phyloP scores from a whole-genome alignment of 1,284 basidiomycete genomes.

The Hemileia vastatrix region DNA sequence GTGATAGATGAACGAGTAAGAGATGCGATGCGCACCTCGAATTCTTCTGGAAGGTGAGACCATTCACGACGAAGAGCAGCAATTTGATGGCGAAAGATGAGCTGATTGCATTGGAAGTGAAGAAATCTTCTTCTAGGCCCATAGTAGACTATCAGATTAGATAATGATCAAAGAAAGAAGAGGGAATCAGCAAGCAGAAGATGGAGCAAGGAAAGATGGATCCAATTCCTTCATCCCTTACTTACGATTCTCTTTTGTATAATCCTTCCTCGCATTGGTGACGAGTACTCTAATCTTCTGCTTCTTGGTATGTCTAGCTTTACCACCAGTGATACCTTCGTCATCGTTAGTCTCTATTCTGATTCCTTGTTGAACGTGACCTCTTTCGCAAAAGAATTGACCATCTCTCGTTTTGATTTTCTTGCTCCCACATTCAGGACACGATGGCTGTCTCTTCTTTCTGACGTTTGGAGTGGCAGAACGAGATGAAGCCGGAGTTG shows the following conservation, averaged over 20 bases:
- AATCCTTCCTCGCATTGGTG: conserved; percentile 9
- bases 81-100: no score
- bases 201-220: no score
- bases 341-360: conserved; percentile 29
- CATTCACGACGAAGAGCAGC: no score
- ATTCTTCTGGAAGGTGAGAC: no score
- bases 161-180: no score
- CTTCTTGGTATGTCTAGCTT: conserved; percentile 19
- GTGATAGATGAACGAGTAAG: neutral
- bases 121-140: no score
- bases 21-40: no score
- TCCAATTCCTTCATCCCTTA: neutral
- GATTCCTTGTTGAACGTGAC: conserved; percentile 31
- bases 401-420: conserved; percentile 29
- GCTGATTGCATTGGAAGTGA: no score
- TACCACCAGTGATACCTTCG: conserved; percentile 24
- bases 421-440: conserved; percentile 29
- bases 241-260: conserved; percentile 13
- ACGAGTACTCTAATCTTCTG: conserved; percentile 2
- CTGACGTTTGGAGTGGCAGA: neutral
- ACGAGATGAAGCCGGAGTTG: no score
- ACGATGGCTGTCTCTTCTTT: conserved; percentile 19
- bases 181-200: no score
- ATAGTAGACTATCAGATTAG: no score
- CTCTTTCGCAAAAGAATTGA: conserved; percentile 31